These are phyloP conservation scores for Aspergillus amoenus DNA, from an alignment of 2,329 filamentous ascomycete genomes.

Conservation along the genomic window DNA sequence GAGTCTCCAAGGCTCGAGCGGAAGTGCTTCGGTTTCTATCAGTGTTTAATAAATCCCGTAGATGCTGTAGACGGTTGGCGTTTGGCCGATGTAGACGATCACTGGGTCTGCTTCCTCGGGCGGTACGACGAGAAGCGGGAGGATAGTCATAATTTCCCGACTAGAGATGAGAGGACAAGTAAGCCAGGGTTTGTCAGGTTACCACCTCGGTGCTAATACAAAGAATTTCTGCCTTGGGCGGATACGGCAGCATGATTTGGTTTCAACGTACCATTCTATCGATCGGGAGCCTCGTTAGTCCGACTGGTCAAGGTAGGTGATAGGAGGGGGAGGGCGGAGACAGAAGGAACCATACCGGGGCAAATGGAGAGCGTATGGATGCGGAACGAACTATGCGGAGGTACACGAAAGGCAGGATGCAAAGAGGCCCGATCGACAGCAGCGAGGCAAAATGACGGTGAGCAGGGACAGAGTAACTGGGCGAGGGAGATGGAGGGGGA, in stretches of 20 bases:
- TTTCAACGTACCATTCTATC: conserved; percentile 21
- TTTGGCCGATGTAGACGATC: conserved; percentile 25
- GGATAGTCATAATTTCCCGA: conserved; percentile 46
- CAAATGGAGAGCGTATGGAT: not conserved
- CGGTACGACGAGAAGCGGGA: conserved; percentile 35
- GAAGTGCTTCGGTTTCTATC: conserved; percentile 33
- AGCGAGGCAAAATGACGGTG: not conserved
- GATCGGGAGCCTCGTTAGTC: conserved; percentile 6
- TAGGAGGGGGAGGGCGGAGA: conserved; percentile 10
- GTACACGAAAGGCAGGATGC: not conserved
- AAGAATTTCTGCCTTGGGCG: not conserved
- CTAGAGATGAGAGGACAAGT: conserved; percentile 25
- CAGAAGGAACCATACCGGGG: conserved; percentile 12
- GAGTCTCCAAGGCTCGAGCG: conserved; percentile 36
- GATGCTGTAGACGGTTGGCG: conserved; percentile 33
- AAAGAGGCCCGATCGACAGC: not conserved
- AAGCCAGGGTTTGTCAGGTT: conserved; percentile 10
- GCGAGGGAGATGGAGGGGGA: not conserved
- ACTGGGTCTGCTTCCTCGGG: conserved; percentile 23
- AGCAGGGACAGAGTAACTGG: not conserved
- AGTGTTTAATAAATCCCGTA: conserved; percentile 40
- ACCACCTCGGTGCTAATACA: not conserved
- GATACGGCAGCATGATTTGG: not conserved
- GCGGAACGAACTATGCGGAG: not conserved
- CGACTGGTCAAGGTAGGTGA: not conserved